A percentile compares a stretch with the other conserved stretches of the same genome.
These are phyloP conservation scores for Carallia pectinifolia DNA, from an alignment of 345 rosid species.

Conservation along the genomic window DNA sequence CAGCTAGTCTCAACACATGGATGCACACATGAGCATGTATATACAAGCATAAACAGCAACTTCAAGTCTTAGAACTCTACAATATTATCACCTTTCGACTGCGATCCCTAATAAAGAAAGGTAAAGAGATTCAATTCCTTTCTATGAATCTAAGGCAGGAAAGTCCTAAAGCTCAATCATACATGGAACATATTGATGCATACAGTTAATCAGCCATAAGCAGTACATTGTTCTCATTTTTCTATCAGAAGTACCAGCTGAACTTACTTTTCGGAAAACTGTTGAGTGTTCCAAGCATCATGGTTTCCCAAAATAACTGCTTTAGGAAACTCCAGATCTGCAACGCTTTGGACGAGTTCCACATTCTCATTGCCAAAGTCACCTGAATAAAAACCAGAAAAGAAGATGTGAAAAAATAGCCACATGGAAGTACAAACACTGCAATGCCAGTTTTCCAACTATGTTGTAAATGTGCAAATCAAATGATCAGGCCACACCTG, in stretches of 20 bases:
- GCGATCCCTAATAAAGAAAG: too few relatives aligned
- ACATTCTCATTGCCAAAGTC: constrained; percentile 86
- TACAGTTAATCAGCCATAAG: not conserved
- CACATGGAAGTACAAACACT: not conserved
- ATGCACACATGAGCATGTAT: too few relatives aligned
- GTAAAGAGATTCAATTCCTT: not conserved
- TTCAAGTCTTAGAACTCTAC: too few relatives aligned
- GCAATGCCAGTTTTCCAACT: not conserved
- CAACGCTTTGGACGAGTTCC: constrained; percentile 60
- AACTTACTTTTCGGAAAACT: constrained; percentile 56
- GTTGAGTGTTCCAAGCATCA: constrained; percentile 72
- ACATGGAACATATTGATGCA: not conserved
- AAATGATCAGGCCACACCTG: not conserved
- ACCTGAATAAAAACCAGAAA: constrained; percentile 43
- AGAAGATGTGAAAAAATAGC: not conserved
- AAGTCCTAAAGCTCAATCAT: not conserved
- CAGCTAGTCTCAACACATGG: too few relatives aligned
- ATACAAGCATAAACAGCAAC: too few relatives aligned
- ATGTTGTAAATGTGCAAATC: not conserved
- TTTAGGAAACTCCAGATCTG: constrained; percentile 60
- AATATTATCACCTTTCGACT: not conserved
- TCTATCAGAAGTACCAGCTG: not conserved
- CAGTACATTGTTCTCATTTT: too few relatives aligned
- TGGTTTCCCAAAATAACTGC: constrained; percentile 85
- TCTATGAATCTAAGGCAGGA: not conserved